Conservation (phyloP, 441 rosid species). For the Adansonia gregorii region DNA sequence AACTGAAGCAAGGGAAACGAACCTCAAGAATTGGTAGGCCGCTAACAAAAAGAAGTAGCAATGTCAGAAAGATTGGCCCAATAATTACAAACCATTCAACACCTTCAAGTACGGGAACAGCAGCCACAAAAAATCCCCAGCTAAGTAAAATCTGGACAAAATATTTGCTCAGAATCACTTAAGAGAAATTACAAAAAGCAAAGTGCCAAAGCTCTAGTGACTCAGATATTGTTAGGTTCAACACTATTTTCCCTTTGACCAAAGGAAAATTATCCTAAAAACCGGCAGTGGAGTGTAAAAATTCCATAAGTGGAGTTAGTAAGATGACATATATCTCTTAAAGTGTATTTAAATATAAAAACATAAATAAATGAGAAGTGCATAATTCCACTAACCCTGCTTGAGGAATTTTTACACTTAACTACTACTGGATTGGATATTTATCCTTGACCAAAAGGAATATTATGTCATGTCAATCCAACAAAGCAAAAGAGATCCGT, state of each 20-base stretch:
- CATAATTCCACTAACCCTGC: too few species aligned
- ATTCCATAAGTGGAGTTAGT: too few species aligned
- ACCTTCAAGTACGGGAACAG: slow-evolving; percentile 71
- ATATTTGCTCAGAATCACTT: slow-evolving; percentile 16
- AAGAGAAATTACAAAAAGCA: neutral
- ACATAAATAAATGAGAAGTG: too few species aligned
- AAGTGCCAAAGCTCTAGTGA: neutral
- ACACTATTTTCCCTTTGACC: neutral
- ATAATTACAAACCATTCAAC: slow-evolving; percentile 77
- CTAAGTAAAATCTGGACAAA: slow-evolving; percentile 67
- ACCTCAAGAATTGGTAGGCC: slow-evolving; percentile 97
- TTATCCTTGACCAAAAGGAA: neutral
- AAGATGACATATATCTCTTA: too few species aligned
- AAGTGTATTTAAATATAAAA: too few species aligned
- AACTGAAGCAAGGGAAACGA: slow-evolving; percentile 24
- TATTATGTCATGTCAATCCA: neutral
- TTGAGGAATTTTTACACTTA: too few species aligned
- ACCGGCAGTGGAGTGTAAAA: too few species aligned
- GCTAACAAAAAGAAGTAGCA: slow-evolving; percentile 84
- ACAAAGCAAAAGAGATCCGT: neutral
- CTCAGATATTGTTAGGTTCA: neutral
- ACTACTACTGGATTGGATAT: too few species aligned
- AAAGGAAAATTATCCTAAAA: neutral
- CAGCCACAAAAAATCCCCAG: slow-evolving; percentile 87
- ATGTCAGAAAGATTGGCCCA: slow-evolving; percentile 80